These are phyloP conservation scores for Ganoderma sinense DNA, from an alignment of 1,284 basidiomycete genomes.

Conservation along the genomic window DNA sequence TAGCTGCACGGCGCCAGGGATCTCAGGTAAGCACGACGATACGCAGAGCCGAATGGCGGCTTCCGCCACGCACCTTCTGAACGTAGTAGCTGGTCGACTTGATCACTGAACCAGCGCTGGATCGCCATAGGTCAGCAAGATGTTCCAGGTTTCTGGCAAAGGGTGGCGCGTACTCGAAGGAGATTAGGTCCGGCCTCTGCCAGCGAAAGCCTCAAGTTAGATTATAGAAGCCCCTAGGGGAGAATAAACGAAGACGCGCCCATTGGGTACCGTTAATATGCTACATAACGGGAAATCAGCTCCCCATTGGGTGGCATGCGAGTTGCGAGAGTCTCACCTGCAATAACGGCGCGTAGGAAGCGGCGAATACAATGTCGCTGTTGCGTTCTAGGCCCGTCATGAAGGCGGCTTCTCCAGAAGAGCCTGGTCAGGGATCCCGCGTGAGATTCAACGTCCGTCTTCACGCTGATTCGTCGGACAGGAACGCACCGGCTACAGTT, in stretches of 20 bases:
- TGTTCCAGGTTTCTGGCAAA: neutral
- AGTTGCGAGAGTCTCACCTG: slow-evolving; percentile 46
- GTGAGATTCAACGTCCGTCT: slow-evolving; percentile 1
- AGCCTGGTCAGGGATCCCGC: slow-evolving; percentile 37
- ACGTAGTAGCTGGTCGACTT: slow-evolving; percentile 71
- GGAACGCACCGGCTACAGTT: slow-evolving; percentile 56
- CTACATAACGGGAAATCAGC: slow-evolving; percentile 37
- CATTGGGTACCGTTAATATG: slow-evolving; percentile 65
- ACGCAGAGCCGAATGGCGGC: neutral
- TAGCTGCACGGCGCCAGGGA: slow-evolving; percentile 45
- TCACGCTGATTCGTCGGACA: too few relatives aligned
- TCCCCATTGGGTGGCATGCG: slow-evolving; percentile 3
- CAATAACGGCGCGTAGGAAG: slow-evolving; percentile 72
- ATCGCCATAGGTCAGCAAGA: slow-evolving; percentile 25
- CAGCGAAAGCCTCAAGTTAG: slow-evolving; percentile 7
- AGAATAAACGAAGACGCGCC: slow-evolving; percentile 43
- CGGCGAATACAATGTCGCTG: slow-evolving; percentile 64
- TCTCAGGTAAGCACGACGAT: neutral
- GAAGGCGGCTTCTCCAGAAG: slow-evolving; percentile 68
- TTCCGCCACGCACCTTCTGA: slow-evolving; percentile 57
- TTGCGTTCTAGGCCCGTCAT: slow-evolving; percentile 76
- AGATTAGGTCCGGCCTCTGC: slow-evolving; percentile 71
- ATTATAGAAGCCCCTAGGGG: too few relatives aligned
- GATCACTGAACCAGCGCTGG: slow-evolving; percentile 60
- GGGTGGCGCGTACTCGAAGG: slow-evolving; percentile 63